Percentiles rank a stretch among this genome's conserved stretches.
phyloP scores from a whole-genome alignment of 2,329 filamentous ascomycete species.

The Diaporthe aspalathi region DNA sequence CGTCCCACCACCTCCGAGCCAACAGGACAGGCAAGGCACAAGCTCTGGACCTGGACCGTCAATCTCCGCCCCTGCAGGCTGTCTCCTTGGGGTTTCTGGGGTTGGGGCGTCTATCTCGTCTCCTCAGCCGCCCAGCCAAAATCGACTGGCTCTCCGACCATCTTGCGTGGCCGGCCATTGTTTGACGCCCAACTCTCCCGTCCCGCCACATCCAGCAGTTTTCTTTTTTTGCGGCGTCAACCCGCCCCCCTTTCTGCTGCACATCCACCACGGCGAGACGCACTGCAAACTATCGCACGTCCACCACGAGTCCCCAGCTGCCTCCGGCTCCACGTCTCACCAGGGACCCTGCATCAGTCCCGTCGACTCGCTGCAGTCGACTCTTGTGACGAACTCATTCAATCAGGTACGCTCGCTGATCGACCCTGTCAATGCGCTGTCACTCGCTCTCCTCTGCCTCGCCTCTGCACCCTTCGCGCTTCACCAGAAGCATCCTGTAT shows the following conservation, averaged over 20 bases:
- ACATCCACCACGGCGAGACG: slow-evolving; percentile 33
- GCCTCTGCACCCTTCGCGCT: slow-evolving; percentile 8
- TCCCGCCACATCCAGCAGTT: slow-evolving; percentile 34
- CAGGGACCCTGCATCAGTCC: slow-evolving; percentile 32
- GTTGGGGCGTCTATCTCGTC: slow-evolving; percentile 39
- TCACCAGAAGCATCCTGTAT: slow-evolving; percentile 19
- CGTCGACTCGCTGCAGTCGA: slow-evolving; percentile 31
- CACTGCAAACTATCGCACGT: slow-evolving; percentile 31
- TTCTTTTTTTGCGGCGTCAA: slow-evolving; percentile 32
- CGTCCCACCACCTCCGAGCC: slow-evolving; percentile 6
- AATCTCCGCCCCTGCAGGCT: slow-evolving; percentile 27
- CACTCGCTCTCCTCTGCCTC: slow-evolving; percentile 32
- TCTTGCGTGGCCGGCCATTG: slow-evolving; percentile 31
- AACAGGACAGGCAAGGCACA: slow-evolving; percentile 22
- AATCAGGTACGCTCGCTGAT: slow-evolving; percentile 34
- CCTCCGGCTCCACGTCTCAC: slow-evolving; percentile 28
- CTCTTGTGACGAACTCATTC: slow-evolving; percentile 16
- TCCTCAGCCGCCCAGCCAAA: slow-evolving; percentile 34
- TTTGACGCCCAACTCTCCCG: slow-evolving; percentile 39
- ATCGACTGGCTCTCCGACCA: slow-evolving; percentile 32
- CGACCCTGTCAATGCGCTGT: slow-evolving; percentile 27
- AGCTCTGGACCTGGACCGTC: slow-evolving; percentile 13
- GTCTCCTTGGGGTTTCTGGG: slow-evolving; percentile 8
- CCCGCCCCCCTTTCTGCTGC: slow-evolving; percentile 28
- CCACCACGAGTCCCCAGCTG: slow-evolving; percentile 32